These are phyloP conservation scores for Pharus latifolius DNA, from an alignment of 176 grass and related monocot genomes.

Conservation along the genomic window DNA sequence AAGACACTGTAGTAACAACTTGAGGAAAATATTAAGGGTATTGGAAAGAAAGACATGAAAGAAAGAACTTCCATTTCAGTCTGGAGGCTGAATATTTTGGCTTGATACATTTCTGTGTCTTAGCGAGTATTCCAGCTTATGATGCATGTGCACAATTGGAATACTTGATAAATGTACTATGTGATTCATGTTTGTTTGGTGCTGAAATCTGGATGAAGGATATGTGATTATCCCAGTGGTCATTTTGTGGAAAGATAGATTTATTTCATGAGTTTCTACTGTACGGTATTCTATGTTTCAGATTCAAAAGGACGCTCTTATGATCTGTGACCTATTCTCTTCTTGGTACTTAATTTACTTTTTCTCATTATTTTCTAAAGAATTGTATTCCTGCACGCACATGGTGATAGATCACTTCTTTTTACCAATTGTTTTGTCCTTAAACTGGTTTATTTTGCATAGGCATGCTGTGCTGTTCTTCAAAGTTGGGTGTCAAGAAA, in stretches of 20 bases:
- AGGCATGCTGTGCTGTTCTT: constrained; percentile 97
- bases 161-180: neutral
- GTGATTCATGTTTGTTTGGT: neutral
- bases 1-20: neutral
- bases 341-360: neutral
- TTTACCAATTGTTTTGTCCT: constrained; percentile 3
- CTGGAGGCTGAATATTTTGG: neutral
- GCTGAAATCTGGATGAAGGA: too few relatives aligned
- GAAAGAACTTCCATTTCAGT: neutral
- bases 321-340: neutral
- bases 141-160: neutral
- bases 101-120: neutral
- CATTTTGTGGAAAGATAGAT: too few relatives aligned
- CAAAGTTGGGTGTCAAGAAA: constrained; percentile 99
- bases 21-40: neutral
- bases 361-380: neutral
- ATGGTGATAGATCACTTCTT: neutral
- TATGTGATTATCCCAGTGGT: too few relatives aligned
- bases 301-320: too few relatives aligned
- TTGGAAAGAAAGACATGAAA: neutral
- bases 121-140: neutral
- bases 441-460: constrained; percentile 17
- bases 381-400: neutral
- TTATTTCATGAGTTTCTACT: too few relatives aligned
- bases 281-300: too few relatives aligned